Evolutionary conservation across 2,329 filamentous ascomycete genomes (phyloP), one percentile per base, ranked within the genome.

Genomic region (Cadophora gregata): DNA sequence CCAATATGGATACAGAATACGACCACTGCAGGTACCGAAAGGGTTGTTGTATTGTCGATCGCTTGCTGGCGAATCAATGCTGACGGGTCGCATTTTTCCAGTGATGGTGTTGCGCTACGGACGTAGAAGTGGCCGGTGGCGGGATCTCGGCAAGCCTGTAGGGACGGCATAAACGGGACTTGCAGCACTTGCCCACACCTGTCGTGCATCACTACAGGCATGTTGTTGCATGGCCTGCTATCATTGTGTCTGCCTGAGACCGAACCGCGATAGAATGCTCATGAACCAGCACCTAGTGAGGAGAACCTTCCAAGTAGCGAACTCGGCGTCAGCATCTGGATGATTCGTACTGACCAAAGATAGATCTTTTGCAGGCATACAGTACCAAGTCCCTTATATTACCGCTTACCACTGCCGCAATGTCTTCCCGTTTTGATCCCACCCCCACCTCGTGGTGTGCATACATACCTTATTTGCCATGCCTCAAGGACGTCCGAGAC

Each of bases 401-500:
- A 59, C 47, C 38, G 56, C 56, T 38, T 59, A 29, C 3, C n/a
- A 24, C 56, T n/a, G 56, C 56, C 31, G 12, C 36, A 19, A 42
- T 59, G 56, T 59, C 5, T 31, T 53, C 25, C 50, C 38, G 38
- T 29, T 42, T 5, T 47, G 36, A 27, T 12, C 7, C 3, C 24
- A 51, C 45, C 27, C 45, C 59, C 16, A 47, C 56, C 56, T 27
- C 24, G 12, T 27, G 27, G 29, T 53, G 31, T 58, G 51, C 56
- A 47, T 38, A n/a, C n/a, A n/a, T n/a, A n/a, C n/a, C n/a, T n/a
- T n/a, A 29, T 29, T 59, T 6, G 56, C 53, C 36, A 59, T 47
- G 38, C 63, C 63, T 55, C 63, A 60, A 45, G 63, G 63, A 53
- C 63, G 63, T 31, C 63, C 63, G 36, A 53, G 63, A 65, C 63